Evolutionary conservation across 345 rosid genomes (phyloP).

Genomic region (Hibiscus syriacus): DNA sequence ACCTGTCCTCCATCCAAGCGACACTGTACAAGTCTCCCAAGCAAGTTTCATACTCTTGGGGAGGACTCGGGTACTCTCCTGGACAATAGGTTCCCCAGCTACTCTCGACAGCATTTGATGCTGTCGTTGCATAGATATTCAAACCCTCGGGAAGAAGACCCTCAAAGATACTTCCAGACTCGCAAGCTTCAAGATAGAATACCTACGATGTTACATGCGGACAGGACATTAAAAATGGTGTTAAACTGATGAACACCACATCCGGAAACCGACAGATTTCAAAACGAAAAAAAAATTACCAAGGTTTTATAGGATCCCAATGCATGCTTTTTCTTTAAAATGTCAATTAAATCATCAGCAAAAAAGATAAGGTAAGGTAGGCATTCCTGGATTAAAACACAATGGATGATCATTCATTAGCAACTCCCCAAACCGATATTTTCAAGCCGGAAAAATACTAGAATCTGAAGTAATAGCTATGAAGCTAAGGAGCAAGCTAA

Average conservation of each 20-base stretch:
- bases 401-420: background rate
- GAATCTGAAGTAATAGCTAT: background rate
- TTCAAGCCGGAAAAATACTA: background rate
- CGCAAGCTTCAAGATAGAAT: slow-evolving; percentile 99
- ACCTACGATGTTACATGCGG: slow-evolving; percentile 43
- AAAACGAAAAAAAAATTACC: slow-evolving; percentile 30
- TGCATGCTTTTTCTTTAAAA: slow-evolving; percentile 72
- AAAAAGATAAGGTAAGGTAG: slow-evolving; percentile 72
- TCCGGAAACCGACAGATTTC: background rate
- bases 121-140: slow-evolving; percentile 96
- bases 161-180: slow-evolving; percentile 97
- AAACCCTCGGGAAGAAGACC: slow-evolving; percentile 90
- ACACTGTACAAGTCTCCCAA: slow-evolving; percentile 96
- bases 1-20: slow-evolving; percentile 99
- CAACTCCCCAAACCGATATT: background rate
- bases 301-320: slow-evolving; percentile 70
- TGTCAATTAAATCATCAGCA: slow-evolving; percentile 67
- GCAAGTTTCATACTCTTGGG: slow-evolving; percentile 87
- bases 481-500: background rate
- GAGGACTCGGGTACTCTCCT: slow-evolving; percentile 83
- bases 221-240: slow-evolving; percentile 2
- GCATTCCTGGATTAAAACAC: slow-evolving; percentile 65
- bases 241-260: background rate
- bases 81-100: slow-evolving; percentile 99
- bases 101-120: slow-evolving; percentile 87